Percentiles rank a stretch among this genome's conserved stretches.
phyloP scores from a whole-genome alignment of 805 yeast genomes.

The Barnettozyma populi region DNA sequence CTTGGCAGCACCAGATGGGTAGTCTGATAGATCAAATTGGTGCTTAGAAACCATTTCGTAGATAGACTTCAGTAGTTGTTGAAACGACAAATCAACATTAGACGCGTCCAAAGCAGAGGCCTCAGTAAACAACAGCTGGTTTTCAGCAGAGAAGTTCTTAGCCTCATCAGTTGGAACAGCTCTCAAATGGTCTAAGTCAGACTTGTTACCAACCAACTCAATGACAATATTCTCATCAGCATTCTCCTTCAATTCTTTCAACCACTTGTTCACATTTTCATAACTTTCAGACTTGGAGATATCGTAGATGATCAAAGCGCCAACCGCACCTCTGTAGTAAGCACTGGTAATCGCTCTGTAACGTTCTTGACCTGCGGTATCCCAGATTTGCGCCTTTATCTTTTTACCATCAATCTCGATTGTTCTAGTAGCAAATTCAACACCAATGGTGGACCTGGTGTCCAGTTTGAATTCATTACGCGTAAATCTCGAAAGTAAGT shows the following conservation, averaged over 20 bases:
- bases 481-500: conserved; percentile 87
- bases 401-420: conserved; percentile 80
- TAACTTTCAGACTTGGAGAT: conserved; percentile 86
- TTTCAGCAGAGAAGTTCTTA: conserved; percentile 87
- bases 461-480: conserved; percentile 94
- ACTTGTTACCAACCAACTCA: conserved; percentile 88
- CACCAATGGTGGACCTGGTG: conserved; percentile 93
- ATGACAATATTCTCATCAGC: conserved; percentile 94
- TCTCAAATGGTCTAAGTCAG: conserved; percentile 85
- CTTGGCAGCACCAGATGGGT: conserved; percentile 45
- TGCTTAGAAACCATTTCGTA: conserved; percentile 93
- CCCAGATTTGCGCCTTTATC: conserved; percentile 94
- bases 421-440: conserved; percentile 95
- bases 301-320: conserved; percentile 93
- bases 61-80: conserved; percentile 86
- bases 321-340: conserved; percentile 96
- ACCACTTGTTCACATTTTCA: conserved; percentile 82
- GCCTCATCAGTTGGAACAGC: conserved; percentile 99
- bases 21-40: conserved; percentile 82
- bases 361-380: conserved; percentile 98
- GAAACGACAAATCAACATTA: conserved; percentile 92
- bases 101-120: conserved; percentile 92
- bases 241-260: conserved; percentile 85
- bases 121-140: conserved; percentile 88
- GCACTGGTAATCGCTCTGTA: conserved; percentile 97